Evolutionary conservation across 2,329 filamentous ascomycete genomes (phyloP), one percentile per base, ranked within the genome.

Genomic region (Pestalotiopsis sp.): DNA sequence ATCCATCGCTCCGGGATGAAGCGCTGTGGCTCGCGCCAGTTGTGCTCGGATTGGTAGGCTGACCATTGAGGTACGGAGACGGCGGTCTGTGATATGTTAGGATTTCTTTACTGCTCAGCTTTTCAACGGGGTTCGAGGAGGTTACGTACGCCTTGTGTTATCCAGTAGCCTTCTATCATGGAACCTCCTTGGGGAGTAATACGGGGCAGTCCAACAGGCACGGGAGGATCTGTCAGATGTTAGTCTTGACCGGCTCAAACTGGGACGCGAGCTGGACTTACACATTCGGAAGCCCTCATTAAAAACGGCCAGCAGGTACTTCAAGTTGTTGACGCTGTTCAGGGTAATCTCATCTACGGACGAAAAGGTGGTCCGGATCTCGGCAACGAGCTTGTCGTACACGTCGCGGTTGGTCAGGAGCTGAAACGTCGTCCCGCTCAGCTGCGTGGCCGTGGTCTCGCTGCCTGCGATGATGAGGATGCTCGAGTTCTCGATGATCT

Each of bases 61-160:
- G 83, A 77, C 73, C 78, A 85, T 52, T 86, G 84, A 58, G 81
- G 79, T 1, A 86, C 77, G 0, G 79, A 77, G 0, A 87, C 78
- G 2, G 74, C 71, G 1, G 81, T 59, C 57, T 59, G 45, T n/a
- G 3, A 23, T 52, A 6, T 17, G 45, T 17, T 49, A 17, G n/a
- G 12, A 49, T 49, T 6, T 17, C 6, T 20, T 4, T 20, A 27
- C 27, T 27, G 27, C 27, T 27, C 27, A 4, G 27, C 27, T 27
- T 27, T 27, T 27, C 4, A 4, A 27, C 27, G 3, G 27, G 27
- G 27, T 5, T 4, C 4, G 27, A 27, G 27, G 27, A 27, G 27
- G 4, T 4, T 6, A 45, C 57, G 5, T 23, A 59, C 63, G 11
- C 52, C 61, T 14, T 71, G 62, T 2, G 71, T 66, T 12, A 74